Conservation (phyloP, 2,329 filamentous ascomycete species). For the Aspergillus sp. region DNA sequence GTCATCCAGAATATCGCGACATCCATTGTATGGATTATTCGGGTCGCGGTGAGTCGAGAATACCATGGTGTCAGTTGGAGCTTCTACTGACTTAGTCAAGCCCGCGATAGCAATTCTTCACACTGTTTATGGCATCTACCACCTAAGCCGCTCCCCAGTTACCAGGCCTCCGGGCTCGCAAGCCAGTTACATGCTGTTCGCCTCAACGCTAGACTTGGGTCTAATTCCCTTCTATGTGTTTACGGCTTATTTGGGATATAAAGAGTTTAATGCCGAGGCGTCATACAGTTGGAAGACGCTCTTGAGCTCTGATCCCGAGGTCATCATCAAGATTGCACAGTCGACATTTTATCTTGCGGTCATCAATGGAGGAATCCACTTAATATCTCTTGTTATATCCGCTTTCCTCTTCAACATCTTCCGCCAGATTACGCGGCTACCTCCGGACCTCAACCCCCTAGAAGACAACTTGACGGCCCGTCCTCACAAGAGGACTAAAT, state of each 20-base stretch:
- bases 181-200: slow-evolving; percentile 86
- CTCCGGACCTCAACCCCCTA: slow-evolving; percentile 93
- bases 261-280: slow-evolving; percentile 46
- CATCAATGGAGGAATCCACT: slow-evolving; percentile 65
- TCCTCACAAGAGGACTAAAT: slow-evolving; percentile 73
- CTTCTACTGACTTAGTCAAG: slow-evolving; percentile 44
- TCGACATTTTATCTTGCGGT: slow-evolving; percentile 69
- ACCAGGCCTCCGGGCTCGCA: slow-evolving; percentile 75
- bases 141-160: slow-evolving; percentile 69
- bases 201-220: slow-evolving; percentile 68
- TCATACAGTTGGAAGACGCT: slow-evolving; percentile 65
- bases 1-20: slow-evolving; percentile 68
- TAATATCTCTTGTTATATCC: slow-evolving; percentile 68
- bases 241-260: slow-evolving; percentile 54
- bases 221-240: slow-evolving; percentile 65
- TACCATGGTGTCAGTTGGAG: not conserved
- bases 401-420: slow-evolving; percentile 77
- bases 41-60: slow-evolving; percentile 64
- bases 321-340: slow-evolving; percentile 61
- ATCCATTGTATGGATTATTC: slow-evolving; percentile 71
- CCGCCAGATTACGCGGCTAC: slow-evolving; percentile 75
- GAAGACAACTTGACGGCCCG: slow-evolving; percentile 78
- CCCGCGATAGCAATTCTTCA: slow-evolving; percentile 72
- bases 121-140: slow-evolving; percentile 75
- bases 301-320: slow-evolving; percentile 53